phyloP scores from a whole-genome alignment of 306 rosid genomes.

The Mimosa bimucronata region DNA sequence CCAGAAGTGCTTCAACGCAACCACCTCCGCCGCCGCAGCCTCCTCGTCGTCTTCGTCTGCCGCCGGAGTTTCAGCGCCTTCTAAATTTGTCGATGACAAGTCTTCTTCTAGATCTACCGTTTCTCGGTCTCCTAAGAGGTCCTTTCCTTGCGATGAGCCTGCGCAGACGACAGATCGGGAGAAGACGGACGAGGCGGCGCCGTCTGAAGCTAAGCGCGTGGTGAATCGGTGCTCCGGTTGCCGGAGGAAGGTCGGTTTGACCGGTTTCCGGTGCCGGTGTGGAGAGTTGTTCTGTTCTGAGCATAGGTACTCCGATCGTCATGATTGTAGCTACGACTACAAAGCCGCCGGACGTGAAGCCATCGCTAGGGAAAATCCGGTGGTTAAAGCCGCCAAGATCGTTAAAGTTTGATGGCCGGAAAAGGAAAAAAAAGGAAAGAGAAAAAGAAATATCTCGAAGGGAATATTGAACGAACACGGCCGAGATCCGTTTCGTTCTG shows the following conservation, averaged over 20 bases:
- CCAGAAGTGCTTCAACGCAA: slow-evolving; percentile 72
- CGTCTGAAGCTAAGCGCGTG: slow-evolving; percentile 51
- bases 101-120: slow-evolving; percentile 51
- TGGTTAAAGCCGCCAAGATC: slow-evolving; percentile 72
- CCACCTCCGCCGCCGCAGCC: slow-evolving; percentile 30
- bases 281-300: slow-evolving; percentile 87
- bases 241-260: slow-evolving; percentile 75
- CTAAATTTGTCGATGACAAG: slow-evolving; percentile 57
- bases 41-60: not conserved
- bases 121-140: slow-evolving; percentile 51
- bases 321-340: slow-evolving; percentile 76
- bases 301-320: slow-evolving; percentile 96
- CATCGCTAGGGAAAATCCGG: slow-evolving; percentile 75
- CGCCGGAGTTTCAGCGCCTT: slow-evolving; percentile 34
- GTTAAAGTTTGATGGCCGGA: slow-evolving; percentile 53
- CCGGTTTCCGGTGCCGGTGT: slow-evolving; percentile 93
- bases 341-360: slow-evolving; percentile 73
- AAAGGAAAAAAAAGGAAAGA: not conserved
- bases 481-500: slow-evolving; percentile 32
- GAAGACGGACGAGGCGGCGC: slow-evolving; percentile 36
- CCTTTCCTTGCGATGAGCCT: slow-evolving; percentile 34
- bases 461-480: not conserved
- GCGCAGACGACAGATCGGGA: slow-evolving; percentile 11
- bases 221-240: slow-evolving; percentile 90
- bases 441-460: not conserved